Evolutionary conservation across 2,329 filamentous ascomycete species (phyloP).

Genomic region (Berkeleyomyces basicola): DNA sequence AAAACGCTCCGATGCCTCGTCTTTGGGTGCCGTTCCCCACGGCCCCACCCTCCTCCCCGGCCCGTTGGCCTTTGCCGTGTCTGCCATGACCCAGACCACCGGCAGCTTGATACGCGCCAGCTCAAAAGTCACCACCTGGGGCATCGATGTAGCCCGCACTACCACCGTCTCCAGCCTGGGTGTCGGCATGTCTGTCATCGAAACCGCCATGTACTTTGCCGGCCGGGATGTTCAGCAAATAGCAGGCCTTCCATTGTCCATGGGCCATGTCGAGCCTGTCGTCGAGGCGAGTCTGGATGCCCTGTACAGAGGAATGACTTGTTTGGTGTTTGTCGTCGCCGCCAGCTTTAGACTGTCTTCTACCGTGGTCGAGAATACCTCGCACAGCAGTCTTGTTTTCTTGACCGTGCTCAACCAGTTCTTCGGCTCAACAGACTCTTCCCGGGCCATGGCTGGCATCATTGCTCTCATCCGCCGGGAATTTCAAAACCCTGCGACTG

Average conservation of each 20-base stretch:
- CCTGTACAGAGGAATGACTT: slow-evolving; percentile 40
- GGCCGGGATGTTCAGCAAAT: slow-evolving; percentile 28
- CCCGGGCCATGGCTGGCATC: slow-evolving; percentile 49
- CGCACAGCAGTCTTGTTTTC: slow-evolving; percentile 40
- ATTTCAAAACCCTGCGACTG: slow-evolving; percentile 46
- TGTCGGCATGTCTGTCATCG: slow-evolving; percentile 36
- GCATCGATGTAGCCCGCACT: slow-evolving; percentile 36
- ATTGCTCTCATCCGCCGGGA: slow-evolving; percentile 46
- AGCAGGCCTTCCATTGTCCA: slow-evolving; percentile 17
- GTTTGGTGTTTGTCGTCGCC: slow-evolving; percentile 43
- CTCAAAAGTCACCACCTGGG: slow-evolving; percentile 33
- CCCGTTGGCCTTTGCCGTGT: slow-evolving; percentile 41
- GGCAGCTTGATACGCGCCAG: slow-evolving; percentile 38
- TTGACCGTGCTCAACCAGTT: slow-evolving; percentile 45
- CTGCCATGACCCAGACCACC: slow-evolving; percentile 42
- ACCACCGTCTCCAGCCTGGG: slow-evolving; percentile 42
- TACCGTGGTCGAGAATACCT: slow-evolving; percentile 36
- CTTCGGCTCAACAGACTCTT: slow-evolving; percentile 53
- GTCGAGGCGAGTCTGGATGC: slow-evolving; percentile 39
- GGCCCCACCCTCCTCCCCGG: slow-evolving; percentile 36
- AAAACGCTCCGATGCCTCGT: background rate
- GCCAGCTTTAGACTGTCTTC: slow-evolving; percentile 42
- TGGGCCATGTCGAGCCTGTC: slow-evolving; percentile 36
- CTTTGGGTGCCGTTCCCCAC: background rate
- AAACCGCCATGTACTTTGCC: slow-evolving; percentile 36